Conservation (phyloP, 2,329 filamentous ascomycete genomes). For the Exophiala spinifera region DNA sequence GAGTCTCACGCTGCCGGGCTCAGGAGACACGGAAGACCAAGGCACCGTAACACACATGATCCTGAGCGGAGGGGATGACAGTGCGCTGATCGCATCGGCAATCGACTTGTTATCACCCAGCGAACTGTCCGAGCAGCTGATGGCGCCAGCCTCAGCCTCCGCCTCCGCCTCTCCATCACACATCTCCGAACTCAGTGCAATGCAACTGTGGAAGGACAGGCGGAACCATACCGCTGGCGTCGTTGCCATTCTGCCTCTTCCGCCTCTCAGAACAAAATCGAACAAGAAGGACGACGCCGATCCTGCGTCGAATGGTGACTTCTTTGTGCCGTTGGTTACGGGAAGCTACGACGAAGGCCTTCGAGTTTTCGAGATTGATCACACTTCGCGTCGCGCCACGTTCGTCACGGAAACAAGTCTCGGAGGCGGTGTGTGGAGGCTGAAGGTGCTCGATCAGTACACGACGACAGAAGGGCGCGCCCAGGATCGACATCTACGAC, state of each 20-base stretch:
- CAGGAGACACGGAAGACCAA: not conserved
- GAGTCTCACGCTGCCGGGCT: conserved; percentile 46
- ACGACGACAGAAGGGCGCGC: not conserved
- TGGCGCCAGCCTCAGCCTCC: conserved; percentile 18
- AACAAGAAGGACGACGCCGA: not conserved
- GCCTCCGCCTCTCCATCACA: no score
- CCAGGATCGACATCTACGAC: not conserved
- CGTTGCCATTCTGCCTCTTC: conserved; percentile 75
- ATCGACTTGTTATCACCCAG: conserved; percentile 32
- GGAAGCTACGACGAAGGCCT: conserved; percentile 90
- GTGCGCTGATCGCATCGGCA: conserved; percentile 43
- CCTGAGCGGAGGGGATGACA: conserved; percentile 70
- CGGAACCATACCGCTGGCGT: conserved; percentile 73
- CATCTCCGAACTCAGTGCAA: not conserved
- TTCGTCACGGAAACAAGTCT: conserved; percentile 59
- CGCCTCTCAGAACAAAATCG: conserved; percentile 29
- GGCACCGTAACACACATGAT: conserved; percentile 14
- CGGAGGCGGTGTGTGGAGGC: conserved; percentile 80
- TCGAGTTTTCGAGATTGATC: conserved; percentile 55
- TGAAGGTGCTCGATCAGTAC: conserved; percentile 54
- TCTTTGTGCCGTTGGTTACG: conserved; percentile 63
- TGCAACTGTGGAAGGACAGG: conserved; percentile 43
- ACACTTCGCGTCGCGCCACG: conserved; percentile 29
- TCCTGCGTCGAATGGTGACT: conserved; percentile 5
- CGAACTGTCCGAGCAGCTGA: not conserved